Evolutionary conservation across 2,329 filamentous ascomycete species (phyloP).

Genomic region (Cladosporium austrohemisphaericum): DNA sequence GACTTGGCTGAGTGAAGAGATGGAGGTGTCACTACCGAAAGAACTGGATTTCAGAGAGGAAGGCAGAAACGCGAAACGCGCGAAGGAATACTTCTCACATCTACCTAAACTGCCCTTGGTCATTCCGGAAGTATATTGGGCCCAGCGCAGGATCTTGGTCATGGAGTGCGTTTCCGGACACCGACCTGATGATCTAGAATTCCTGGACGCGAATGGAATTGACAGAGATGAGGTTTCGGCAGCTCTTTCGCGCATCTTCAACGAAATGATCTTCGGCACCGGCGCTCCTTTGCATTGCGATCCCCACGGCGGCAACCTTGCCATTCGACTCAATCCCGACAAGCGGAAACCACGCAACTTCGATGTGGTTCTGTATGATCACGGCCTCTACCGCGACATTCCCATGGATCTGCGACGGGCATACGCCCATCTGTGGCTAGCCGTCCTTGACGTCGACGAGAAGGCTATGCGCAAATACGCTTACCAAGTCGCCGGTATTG

Average conservation of each 20-base stretch:
- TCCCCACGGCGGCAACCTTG: slow-evolving; percentile 93
- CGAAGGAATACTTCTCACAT: slow-evolving; percentile 74
- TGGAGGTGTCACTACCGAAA: slow-evolving; percentile 84
- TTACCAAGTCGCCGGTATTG: slow-evolving; percentile 81
- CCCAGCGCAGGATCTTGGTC: slow-evolving; percentile 81
- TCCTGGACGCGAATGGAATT: slow-evolving; percentile 79
- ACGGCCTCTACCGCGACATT: slow-evolving; percentile 93
- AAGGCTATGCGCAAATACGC: slow-evolving; percentile 82
- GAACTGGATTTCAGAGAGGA: slow-evolving; percentile 89
- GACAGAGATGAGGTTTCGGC: slow-evolving; percentile 94
- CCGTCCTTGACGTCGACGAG: slow-evolving; percentile 87
- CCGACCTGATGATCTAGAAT: slow-evolving; percentile 83
- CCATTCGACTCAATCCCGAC: slow-evolving; percentile 71
- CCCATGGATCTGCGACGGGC: slow-evolving; percentile 71
- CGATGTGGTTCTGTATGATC: slow-evolving; percentile 93
- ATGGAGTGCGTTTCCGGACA: slow-evolving; percentile 90
- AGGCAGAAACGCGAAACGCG: slow-evolving; percentile 75
- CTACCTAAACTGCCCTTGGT: slow-evolving; percentile 75
- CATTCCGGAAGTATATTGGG: slow-evolving; percentile 86
- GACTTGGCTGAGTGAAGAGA: slow-evolving; percentile 90
- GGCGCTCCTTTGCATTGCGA: slow-evolving; percentile 91
- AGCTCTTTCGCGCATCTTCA: slow-evolving; percentile 86
- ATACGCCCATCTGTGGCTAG: slow-evolving; percentile 97
- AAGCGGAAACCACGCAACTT: slow-evolving; percentile 68
- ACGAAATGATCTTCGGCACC: slow-evolving; percentile 97